Percentiles rank a stretch among this genome's conserved stretches.
These are phyloP conservation scores for Pleodorina starrii DNA, from an alignment of 139 green algal genomes.

Conservation along the genomic window DNA sequence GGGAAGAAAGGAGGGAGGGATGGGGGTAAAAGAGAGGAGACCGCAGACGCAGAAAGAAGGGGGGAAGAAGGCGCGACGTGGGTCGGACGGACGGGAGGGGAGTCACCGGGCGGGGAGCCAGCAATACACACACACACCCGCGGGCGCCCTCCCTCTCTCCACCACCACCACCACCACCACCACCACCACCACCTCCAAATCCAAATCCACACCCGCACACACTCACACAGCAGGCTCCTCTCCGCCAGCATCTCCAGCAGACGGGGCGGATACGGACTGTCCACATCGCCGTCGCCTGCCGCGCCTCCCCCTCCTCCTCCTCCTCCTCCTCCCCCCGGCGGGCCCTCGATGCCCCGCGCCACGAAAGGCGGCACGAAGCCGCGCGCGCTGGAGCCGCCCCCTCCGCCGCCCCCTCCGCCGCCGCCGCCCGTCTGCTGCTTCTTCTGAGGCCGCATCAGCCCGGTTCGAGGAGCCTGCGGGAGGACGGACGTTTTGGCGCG, in stretches of 20 bases:
- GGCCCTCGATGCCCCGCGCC: conserved; percentile 61
- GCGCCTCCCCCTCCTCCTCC: conserved; percentile 38
- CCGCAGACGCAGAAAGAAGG: too few relatives aligned
- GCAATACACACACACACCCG: too few relatives aligned
- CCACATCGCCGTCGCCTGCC: conserved; percentile 32
- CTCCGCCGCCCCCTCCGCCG: neutral
- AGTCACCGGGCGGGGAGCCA: too few relatives aligned
- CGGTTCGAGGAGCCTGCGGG: conserved; percentile 6
- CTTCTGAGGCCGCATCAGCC: conserved; percentile 28
- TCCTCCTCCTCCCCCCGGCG: neutral
- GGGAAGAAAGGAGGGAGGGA: too few relatives aligned
- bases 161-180: too few relatives aligned
- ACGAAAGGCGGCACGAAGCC: conserved; percentile 85
- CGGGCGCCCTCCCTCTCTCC: too few relatives aligned
- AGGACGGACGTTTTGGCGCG: too few relatives aligned
- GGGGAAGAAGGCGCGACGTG: too few relatives aligned
- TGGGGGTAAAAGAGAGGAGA: too few relatives aligned
- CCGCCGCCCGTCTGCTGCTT: conserved; percentile 9
- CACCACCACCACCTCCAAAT: too few relatives aligned
- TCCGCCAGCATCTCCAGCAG: conserved; percentile 78
- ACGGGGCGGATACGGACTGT: conserved; percentile 63
- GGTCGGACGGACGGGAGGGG: neutral
- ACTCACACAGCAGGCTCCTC: conserved; percentile 28
- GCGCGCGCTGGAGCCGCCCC: conserved; percentile 21
- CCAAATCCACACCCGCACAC: too few relatives aligned